Evolutionary conservation across 352 stramenopile species (phyloP).

Genomic region (Phytopythium helicoides): DNA sequence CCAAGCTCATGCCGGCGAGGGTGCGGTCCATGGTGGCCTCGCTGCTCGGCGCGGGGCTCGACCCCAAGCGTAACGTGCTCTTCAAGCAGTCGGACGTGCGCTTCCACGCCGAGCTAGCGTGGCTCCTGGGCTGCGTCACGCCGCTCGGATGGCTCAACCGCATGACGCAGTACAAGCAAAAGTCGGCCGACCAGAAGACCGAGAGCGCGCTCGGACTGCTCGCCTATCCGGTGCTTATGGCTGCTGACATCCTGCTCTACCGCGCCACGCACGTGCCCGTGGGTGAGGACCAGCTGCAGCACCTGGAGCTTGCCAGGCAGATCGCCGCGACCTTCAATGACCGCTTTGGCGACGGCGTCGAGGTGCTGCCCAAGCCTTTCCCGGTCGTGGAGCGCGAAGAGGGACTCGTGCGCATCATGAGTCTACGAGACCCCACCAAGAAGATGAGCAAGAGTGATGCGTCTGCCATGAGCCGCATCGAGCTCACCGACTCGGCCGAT

Average conservation of each 20-base stretch:
- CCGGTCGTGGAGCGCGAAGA: constrained; percentile 42
- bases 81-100: constrained; percentile 83
- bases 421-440: constrained; percentile 91
- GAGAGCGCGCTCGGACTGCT: constrained; percentile 92
- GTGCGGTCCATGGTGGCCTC: constrained; percentile 92
- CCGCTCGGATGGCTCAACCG: constrained; percentile 97
- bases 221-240: constrained; percentile 99
- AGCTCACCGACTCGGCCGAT: constrained; percentile 84
- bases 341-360: constrained; percentile 69
- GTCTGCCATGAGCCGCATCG: constrained; percentile 92
- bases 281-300: constrained; percentile 97
- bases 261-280: constrained; percentile 96
- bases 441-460: constrained; percentile 99
- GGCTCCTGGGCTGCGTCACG: constrained; percentile 97
- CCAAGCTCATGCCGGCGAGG: constrained; percentile 81
- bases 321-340: constrained; percentile 97
- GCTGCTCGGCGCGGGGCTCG: constrained; percentile 93
- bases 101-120: constrained; percentile 95
- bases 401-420: constrained; percentile 95
- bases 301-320: constrained; percentile 98
- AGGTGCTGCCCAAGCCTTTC: constrained; percentile 62
- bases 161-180: constrained; percentile 99
- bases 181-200: constrained; percentile 81
- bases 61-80: constrained; percentile 66
- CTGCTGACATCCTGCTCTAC: constrained; percentile 99